Percentiles rank a stretch among this genome's conserved stretches.
phyloP scores from a whole-genome alignment of 495 filamentous ascomycete species.

The Daldinia bambusicola region DNA sequence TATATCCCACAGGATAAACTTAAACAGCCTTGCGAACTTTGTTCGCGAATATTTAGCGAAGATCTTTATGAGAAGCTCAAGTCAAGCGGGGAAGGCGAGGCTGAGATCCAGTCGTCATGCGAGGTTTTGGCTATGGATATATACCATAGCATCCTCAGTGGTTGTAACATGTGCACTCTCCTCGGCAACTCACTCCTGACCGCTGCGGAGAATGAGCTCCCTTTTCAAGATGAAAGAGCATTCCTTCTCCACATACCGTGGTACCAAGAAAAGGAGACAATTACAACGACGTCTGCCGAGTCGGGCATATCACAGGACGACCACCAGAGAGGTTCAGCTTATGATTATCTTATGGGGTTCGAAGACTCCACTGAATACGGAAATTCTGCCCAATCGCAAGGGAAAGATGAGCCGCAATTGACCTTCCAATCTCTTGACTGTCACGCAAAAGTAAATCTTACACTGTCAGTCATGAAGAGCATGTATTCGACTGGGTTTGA shows the following conservation, averaged over 20 bases:
- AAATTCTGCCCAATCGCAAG: not conserved
- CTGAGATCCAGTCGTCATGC: slow-evolving; percentile 7
- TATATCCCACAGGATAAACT: not conserved
- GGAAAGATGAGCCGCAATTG: not conserved
- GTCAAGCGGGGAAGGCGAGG: not conserved
- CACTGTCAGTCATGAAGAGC: not conserved
- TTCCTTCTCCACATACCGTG: slow-evolving; percentile 16
- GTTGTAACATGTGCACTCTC: slow-evolving; percentile 10
- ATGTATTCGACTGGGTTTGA: slow-evolving; percentile 12
- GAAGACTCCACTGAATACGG: not conserved
- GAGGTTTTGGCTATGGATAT: slow-evolving; percentile 7
- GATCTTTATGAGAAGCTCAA: slow-evolving; percentile 3
- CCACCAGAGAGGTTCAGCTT: not conserved
- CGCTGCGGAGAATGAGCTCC: slow-evolving; percentile 2
- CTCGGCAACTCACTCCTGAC: slow-evolving; percentile 11
- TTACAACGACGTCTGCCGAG: not conserved
- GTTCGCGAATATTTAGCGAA: slow-evolving; percentile 5
- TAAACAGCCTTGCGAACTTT: not conserved
- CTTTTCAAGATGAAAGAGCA: not conserved
- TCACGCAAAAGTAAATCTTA: slow-evolving; percentile 1
- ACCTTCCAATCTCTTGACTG: slow-evolving; percentile 8
- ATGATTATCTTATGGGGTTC: slow-evolving; percentile 8
- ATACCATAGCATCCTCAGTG: slow-evolving; percentile 7
- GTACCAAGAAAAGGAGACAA: slow-evolving; percentile 8
- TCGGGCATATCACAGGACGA: not conserved